Evolutionary conservation across 352 stramenopile genomes (phyloP).

Genomic region (Achlya hypogyna): DNA sequence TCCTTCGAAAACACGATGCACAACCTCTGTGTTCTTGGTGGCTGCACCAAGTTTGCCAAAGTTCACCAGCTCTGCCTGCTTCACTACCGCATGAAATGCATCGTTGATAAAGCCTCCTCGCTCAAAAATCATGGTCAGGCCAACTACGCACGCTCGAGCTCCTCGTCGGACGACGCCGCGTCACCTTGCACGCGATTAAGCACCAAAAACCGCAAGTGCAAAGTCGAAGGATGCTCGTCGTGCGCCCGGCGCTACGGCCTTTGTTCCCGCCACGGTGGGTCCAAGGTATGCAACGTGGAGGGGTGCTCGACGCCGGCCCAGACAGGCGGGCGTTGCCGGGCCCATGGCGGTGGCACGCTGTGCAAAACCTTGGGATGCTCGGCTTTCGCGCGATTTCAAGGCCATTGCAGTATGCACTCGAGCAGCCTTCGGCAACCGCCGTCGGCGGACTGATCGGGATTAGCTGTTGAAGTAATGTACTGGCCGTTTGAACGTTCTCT

Average conservation of each 20-base stretch:
- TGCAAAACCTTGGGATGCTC: neutral
- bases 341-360: neutral
- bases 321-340: neutral
- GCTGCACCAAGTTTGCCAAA: neutral
- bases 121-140: neutral
- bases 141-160: neutral
- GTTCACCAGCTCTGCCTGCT: neutral
- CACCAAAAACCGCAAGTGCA: neutral
- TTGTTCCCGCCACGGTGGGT: constrained; percentile 5
- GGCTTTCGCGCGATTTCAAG: neutral
- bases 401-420: neutral
- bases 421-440: neutral
- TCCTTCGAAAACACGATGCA: neutral
- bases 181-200: neutral
- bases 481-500: no score
- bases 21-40: no score
- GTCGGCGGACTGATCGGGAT: no score
- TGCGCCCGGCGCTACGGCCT: neutral
- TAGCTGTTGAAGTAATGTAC: no score
- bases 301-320: constrained; percentile 3
- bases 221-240: neutral
- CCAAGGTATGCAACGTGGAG: neutral
- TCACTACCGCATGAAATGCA: neutral
- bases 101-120: neutral
- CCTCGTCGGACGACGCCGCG: neutral